Evolutionary conservation across 306 rosid species (phyloP).

Genomic region (Glycine latifolia): DNA sequence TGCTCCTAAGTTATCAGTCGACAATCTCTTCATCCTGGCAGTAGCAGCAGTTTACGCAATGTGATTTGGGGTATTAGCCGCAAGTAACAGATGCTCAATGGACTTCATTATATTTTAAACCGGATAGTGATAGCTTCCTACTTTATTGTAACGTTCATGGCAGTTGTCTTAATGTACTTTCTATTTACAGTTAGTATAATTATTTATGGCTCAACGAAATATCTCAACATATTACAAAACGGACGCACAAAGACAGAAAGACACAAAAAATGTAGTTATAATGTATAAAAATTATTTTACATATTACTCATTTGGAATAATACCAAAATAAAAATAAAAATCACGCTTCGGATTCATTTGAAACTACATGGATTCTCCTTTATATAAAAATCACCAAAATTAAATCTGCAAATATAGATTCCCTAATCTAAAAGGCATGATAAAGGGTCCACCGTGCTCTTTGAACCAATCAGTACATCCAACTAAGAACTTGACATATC

Average conservation of each 20-base stretch:
- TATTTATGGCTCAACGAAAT: background rate
- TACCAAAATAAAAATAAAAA: background rate
- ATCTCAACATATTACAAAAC: background rate
- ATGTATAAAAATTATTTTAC: background rate
- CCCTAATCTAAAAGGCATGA: background rate
- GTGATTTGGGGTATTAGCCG: conserved; percentile 9
- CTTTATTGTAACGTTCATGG: conserved; percentile 1
- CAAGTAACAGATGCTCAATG: conserved; percentile 6
- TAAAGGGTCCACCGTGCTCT: background rate
- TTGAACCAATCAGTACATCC: conserved; percentile 3
- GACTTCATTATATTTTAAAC: background rate
- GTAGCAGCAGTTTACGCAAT: conserved; percentile 16
- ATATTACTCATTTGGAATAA: conserved; percentile 22
- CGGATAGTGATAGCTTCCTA: background rate
- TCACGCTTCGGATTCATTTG: background rate
- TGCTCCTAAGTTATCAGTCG: conserved; percentile 42
- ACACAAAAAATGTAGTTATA: background rate
- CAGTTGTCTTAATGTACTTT: conserved; percentile 5
- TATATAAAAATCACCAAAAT: background rate
- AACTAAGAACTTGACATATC: background rate
- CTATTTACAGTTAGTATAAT: background rate
- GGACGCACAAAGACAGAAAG: background rate
- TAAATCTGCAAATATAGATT: background rate
- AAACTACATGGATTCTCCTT: conserved; percentile 8
- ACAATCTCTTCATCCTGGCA: conserved; percentile 5